phyloP scores from a whole-genome alignment of 148 eudicot genomes.

The Cornus florida region DNA sequence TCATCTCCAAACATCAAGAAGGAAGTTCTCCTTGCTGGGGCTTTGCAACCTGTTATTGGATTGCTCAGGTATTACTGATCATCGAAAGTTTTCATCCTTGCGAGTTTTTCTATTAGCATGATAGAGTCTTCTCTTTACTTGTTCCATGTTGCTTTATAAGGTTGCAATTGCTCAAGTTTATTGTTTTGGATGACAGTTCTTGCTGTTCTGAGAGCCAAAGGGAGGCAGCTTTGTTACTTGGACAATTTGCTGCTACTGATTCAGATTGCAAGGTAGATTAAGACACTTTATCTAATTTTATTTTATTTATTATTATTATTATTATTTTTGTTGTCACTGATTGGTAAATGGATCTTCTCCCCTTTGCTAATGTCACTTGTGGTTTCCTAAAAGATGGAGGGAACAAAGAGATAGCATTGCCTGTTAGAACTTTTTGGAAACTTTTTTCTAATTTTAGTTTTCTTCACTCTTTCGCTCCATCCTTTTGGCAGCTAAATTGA shows the following conservation, averaged over 20 bases:
- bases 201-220: conserved; percentile 81
- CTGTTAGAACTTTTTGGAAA: neutral
- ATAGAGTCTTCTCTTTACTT: neutral
- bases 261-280: conserved; percentile 75
- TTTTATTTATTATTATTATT: neutral
- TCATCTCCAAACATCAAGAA: conserved; percentile 92
- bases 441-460: neutral
- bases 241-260: conserved; percentile 84
- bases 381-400: neutral
- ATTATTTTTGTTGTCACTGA: neutral
- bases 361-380: neutral
- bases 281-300: neutral
- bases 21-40: conserved; percentile 91
- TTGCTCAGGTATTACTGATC: conserved; percentile 59
- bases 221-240: conserved; percentile 82
- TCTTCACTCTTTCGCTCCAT: neutral
- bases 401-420: neutral
- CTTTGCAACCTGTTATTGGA: conserved; percentile 92
- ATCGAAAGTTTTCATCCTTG: neutral
- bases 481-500: neutral
- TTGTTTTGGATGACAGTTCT: conserved; percentile 47
- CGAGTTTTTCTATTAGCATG: neutral
- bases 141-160: neutral
- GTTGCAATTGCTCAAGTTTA: conserved; percentile 3
- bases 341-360: conserved; percentile 4